Base-by-base conservation (phyloP, 164 flowering plant species). In the Liquidambar formosana region DNA sequence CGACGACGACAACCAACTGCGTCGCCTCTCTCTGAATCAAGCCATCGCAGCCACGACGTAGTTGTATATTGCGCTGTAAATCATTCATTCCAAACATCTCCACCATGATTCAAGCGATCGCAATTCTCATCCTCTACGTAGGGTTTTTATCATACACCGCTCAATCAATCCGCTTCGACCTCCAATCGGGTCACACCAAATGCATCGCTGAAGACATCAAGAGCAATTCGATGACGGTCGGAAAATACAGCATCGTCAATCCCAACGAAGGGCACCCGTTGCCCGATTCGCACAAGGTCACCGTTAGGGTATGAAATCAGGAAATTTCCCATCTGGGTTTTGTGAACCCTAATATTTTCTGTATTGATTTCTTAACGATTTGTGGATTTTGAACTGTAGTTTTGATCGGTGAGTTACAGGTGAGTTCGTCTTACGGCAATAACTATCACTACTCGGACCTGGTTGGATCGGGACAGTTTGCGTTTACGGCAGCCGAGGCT, bases 181-280 rank as follows among this genome's bases (percentile, higher is more conserved):
- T 90, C 48, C 67, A 76, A 66, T 84, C 89, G 6, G 88, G 88
- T 3, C 85, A 71, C 68, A 77, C 87, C 38, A 88, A 86, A 77
- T 89, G 93, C 78, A 81, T 88, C 59, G 38, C 89, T 10, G 93
- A 91, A 61, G 96, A 89, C 60, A 81, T 89, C 51, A 85, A 80
- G 56, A 63, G 33, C 78, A 77, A 83, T 67, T 71, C 93, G 60
- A 75, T 89, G 84, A 65, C 89, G 0, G 89, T 89, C 2, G 94
- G 91, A n/a, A 80, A 85, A 51, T 91, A 87, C 80, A 47, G 48
- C 75, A 61, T 91, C 66, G 84, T 86, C 46, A 89, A 88, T 47
- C 88, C 86, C 18, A 78, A 76, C 59, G 89, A 86, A 26, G 85
- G 78, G 10, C 68, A 71, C 4, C 87, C 86, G 14, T 18, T 81